Evolutionary conservation across 2,329 filamentous ascomycete species (phyloP).

Genomic region (Ceratocystis ficicola): DNA sequence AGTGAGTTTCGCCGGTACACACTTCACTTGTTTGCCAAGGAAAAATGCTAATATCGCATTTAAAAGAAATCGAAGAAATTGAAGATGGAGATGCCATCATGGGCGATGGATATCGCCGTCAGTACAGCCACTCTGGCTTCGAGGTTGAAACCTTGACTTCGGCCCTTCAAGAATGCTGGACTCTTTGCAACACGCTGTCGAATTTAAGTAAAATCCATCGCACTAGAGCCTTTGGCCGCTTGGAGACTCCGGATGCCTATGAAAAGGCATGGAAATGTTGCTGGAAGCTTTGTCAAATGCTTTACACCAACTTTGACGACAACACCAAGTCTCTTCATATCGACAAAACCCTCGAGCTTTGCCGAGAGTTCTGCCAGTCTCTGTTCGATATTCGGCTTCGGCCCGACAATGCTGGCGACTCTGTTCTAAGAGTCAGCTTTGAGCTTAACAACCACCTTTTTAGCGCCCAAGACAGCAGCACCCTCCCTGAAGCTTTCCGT

Average conservation of each 20-base stretch:
- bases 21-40: not conserved
- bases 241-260: conserved; percentile 62
- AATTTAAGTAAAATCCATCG: conserved; percentile 74
- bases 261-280: conserved; percentile 88
- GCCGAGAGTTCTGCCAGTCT: conserved; percentile 82
- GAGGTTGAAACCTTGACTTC: conserved; percentile 58
- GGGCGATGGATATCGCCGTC: conserved; percentile 22
- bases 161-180: conserved; percentile 84
- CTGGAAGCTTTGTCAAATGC: conserved; percentile 80
- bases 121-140: conserved; percentile 32
- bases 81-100: conserved; percentile 43
- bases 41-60: not conserved
- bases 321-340: conserved; percentile 54
- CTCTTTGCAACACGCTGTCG: conserved; percentile 79
- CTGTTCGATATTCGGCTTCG: conserved; percentile 75
- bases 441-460: conserved; percentile 93
- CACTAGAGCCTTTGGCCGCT: conserved; percentile 63
- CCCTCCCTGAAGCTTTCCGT: conserved; percentile 71
- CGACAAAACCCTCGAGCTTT: conserved; percentile 63
- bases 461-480: conserved; percentile 71
- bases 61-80: conserved; percentile 36
- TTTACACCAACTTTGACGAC: conserved; percentile 72
- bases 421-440: conserved; percentile 80
- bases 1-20: conserved; percentile 37
- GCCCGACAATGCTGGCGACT: conserved; percentile 69